Conservation (phyloP, 768 basidiomycete species). For the Chiua virens region DNA sequence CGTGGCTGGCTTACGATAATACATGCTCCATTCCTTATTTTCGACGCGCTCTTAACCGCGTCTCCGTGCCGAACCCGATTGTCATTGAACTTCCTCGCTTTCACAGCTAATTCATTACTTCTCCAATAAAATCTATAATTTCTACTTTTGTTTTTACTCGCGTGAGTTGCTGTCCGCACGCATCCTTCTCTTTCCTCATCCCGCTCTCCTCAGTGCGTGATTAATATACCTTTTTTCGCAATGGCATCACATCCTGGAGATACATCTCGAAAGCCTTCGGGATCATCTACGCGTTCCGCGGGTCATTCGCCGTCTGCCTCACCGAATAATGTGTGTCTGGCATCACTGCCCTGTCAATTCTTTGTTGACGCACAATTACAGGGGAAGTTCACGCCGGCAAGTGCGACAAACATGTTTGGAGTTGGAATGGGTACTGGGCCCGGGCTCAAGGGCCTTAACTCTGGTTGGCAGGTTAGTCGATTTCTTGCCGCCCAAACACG, state of each 20-base stretch:
- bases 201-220: constrained; percentile 25
- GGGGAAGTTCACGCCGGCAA: constrained; percentile 44
- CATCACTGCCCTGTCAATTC: not conserved
- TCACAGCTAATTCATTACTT: constrained; percentile 37
- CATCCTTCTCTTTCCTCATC: constrained; percentile 15
- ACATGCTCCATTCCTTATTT: constrained; percentile 17
- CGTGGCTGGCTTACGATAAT: constrained; percentile 35
- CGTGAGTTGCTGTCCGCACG: constrained; percentile 24
- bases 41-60: constrained; percentile 32
- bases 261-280: constrained; percentile 65
- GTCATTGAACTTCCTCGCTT: constrained; percentile 24
- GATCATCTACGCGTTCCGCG: constrained; percentile 64
- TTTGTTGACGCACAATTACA: constrained; percentile 36
- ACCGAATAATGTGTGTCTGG: constrained; percentile 51
- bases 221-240: constrained; percentile 24
- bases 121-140: constrained; percentile 34
- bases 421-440: constrained; percentile 48
- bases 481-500: constrained; percentile 6
- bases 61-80: constrained; percentile 30
- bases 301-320: constrained; percentile 63
- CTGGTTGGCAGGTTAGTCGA: constrained; percentile 65
- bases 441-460: constrained; percentile 51
- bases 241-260: constrained; percentile 39
- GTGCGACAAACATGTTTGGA: constrained; percentile 50
- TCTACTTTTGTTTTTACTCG: constrained; percentile 28